Base-by-base conservation (phyloP, 148 eudicot genomes). In the Chenopodium album region DNA sequence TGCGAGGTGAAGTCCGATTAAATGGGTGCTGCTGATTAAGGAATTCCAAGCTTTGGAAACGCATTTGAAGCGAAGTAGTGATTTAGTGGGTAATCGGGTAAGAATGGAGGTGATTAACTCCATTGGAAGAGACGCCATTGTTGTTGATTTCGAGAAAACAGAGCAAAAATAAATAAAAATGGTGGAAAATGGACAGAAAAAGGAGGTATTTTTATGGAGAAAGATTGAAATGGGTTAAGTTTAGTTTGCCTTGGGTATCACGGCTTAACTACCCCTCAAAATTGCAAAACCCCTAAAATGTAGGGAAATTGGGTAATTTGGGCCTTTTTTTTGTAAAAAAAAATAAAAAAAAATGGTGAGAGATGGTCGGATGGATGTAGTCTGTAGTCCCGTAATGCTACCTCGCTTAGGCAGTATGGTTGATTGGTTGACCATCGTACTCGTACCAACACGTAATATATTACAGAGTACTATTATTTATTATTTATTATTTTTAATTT, bases 61-160 rank as follows among this genome's bases (percentile, higher is more conserved):
- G 19, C 48, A 62, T 22, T 31, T 62, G 69, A 76, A 76, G 14
- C 79, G 79, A 12, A 11, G 4, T 1, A 76, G 79, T 9, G 79
- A 76, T 76, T 76, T 76, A 7, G 31, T 52, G 28, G 68, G 69
- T 60, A 63, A 20, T 20, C 70, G 26, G 14, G 69, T 17, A 22
- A 76, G 54, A 20, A 76, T 62, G 56, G 14, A 4, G 68, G 44
- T 31, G 6, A 76, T 76, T 29, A 76, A 32, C 5, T 76, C 78
- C 19, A 22, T 29, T 4, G 68, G 68, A 32, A 76, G 37, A 1
- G 2, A 2, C 37, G 71, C 71, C 71, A 67, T 31, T 63, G 67
- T 63, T 63, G 67, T 63, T 12, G 10, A 22, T 20, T 20, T 63
- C 10, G 28, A 63, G 9, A 26, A 63, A 22, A 63, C 28, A 22